Evolutionary conservation across 2,329 filamentous ascomycete genomes (phyloP), one percentile per base, ranked within the genome.

Genomic region (Didymella pinodella): DNA sequence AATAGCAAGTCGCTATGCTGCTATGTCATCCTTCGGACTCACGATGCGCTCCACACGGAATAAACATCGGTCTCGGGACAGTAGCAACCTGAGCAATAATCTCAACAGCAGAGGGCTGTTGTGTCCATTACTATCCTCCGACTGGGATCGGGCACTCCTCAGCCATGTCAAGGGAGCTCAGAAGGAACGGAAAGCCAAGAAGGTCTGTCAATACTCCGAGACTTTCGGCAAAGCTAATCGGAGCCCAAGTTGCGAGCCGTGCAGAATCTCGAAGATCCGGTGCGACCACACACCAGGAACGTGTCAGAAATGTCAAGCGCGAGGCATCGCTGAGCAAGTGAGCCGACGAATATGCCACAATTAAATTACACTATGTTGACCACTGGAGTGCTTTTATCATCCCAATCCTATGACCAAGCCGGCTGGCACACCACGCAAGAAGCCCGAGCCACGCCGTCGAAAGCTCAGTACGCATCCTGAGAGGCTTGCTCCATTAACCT

Each of bases 331-430:
- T 22, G 73, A 73, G 12, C 72, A 72, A 74, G 71, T 74, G 43
- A 66, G 70, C 50, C 54, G 36, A 26, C 45, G n/a, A 22, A 12
- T 3, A 16, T 8, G 34, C 16, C 44, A 22, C 40, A 20, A 31
- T 36, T 10, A 6, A 4, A 14, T 4, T 25, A 26, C 41, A 51
- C 8, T 12, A 25, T 47, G 50, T 59, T 59, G 56, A 59, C 56
- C 38, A 36, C 8, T 12, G 32, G 52, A 76, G 69, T 77, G 74
- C 59, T 76, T 72, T 58, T 76, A 74, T 41, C 74, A 77, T 59
- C 73, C 73, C 12, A 71, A 70, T 31, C 73, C 74, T 3, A 75
- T 77, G 74, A 77, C 73, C 43, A 74, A 74, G 59, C 73, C 74
- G 2, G 66, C 69, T 18, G 73, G 73, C 7, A 74, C 72, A 8